These are phyloP conservation scores for Brassica incana DNA, from an alignment of 345 rosid species.

Conservation along the genomic window DNA sequence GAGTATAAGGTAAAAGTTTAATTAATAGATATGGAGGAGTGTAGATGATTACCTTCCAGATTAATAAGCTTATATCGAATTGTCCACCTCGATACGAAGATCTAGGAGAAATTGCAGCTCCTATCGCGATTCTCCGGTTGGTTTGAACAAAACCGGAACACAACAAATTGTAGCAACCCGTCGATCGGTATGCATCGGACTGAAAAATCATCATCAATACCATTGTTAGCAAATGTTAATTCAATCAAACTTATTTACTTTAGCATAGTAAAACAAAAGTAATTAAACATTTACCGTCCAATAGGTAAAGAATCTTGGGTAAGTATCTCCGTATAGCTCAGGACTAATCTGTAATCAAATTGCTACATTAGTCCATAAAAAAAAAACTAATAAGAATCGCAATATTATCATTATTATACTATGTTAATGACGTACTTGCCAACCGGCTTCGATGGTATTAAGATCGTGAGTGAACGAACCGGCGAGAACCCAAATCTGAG, in stretches of 20 bases:
- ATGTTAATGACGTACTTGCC: conserved; percentile 64
- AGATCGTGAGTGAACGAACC: conserved; percentile 92
- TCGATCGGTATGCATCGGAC: conserved; percentile 92
- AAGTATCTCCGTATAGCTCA: conserved; percentile 88
- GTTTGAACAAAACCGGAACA: conserved; percentile 98
- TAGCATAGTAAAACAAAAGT: neutral
- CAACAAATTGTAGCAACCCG: conserved; percentile 93
- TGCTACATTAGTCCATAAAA: neutral
- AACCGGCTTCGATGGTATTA: conserved; percentile 98
- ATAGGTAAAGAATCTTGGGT: conserved; percentile 94
- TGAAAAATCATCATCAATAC: conserved; percentile 39
- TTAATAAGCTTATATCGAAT: conserved; percentile 84
- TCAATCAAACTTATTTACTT: neutral
- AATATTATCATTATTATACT: neutral
- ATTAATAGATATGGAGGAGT: neutral
- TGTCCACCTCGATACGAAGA: conserved; percentile 88
- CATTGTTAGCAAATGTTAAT: conserved; percentile 30
- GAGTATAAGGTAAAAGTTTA: neutral
- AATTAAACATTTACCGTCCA: conserved; percentile 77
- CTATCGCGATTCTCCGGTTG: conserved; percentile 74
- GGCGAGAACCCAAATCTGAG: conserved; percentile 95
- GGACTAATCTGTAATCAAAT: conserved; percentile 79
- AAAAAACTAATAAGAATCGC: neutral
- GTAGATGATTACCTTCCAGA: conserved; percentile 81
- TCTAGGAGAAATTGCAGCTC: conserved; percentile 95